Base-by-base conservation (phyloP, 2,329 filamentous ascomycete genomes). In the Hypoxylon sp. region DNA sequence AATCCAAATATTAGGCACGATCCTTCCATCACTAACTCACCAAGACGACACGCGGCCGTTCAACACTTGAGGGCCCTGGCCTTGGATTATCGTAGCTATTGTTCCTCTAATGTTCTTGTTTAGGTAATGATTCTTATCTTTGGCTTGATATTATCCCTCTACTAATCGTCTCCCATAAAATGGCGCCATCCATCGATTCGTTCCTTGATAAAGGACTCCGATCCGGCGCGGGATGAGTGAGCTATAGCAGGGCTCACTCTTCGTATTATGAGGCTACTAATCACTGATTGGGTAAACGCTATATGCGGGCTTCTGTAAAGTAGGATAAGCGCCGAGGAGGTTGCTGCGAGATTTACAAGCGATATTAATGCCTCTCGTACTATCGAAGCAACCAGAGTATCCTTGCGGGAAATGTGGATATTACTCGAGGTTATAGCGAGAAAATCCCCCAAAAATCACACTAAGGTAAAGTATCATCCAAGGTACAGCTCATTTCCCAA, bases 381-480 rank as follows among this genome's bases (percentile, higher is more conserved):
- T 17, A 36, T 23, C 28, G 30, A 46, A 11, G 43, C 23, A 21
- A 32, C 32, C 21, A 46, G 5, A 13, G 50, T 34, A 46, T 36
- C 55, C 10, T 23, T 67, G n/a, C 51, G 55, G 49, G 55, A 34
- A 10, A 46, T 63, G 28, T 64, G 65, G 65, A 57, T 41, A 34
- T 17, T 67, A 2, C 41, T 64, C 30, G 45, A 64, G 21, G 56
- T 60, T 9, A 60, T 51, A 28, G 60, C 65, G 17, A 57, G 48
- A n/a, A 67, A 60, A n/a, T 67, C 51, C 14, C 65, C 65, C n/a
- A 60, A 67, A 7, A 60, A 67, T 14, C 60, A 67, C 23, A 14
- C n/a, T 1, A 57, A 64, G 60, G 65, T 63, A 60, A 25, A 43
- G 14, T 13, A 30, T 32, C 28, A 21, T 19, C 36, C 25, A 21